A percentile compares a stretch with the other conserved stretches of the same genome.
Evolutionary conservation across 139 green algal species (phyloP).

Genomic region (Chlorella sp.): DNA sequence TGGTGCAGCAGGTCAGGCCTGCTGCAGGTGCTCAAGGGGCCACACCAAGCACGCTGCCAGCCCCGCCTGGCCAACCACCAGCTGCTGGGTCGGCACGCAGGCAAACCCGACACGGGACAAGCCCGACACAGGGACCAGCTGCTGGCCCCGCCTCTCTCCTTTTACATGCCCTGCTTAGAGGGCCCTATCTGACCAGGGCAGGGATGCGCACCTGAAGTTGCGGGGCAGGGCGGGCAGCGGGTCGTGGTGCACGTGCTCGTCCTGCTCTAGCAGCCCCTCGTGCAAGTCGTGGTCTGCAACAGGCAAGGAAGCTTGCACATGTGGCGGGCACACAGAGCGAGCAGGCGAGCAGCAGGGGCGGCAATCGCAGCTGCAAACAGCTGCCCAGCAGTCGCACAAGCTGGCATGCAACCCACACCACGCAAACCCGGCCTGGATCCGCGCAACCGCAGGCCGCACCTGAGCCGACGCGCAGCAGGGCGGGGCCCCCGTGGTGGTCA

Average conservation of each 20-base stretch:
- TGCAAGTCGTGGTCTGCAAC: constrained; percentile 21
- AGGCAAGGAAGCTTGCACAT: no score
- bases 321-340: no score
- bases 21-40: no score
- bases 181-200: no score
- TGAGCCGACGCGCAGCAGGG: constrained; percentile 4
- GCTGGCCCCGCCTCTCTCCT: not conserved
- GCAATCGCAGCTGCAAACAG: not conserved
- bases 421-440: not conserved
- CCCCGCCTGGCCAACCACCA: no score
- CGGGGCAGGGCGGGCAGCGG: constrained; percentile 43
- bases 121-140: no score
- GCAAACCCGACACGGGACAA: no score
- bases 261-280: constrained; percentile 6
- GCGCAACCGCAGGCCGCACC: not conserved
- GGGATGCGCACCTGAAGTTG: constrained; percentile 52
- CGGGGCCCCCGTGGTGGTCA: not conserved
- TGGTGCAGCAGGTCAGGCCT: no score
- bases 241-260: not conserved
- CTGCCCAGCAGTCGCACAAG: not conserved
- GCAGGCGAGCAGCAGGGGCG: not conserved
- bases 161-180: no score
- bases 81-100: no score
- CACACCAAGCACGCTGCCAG: no score
- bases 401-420: not conserved